A percentile compares a stretch with the other conserved stretches of the same genome.
These are phyloP conservation scores for Paracorniculantispora psalliotae DNA, from an alignment of 2,329 filamentous ascomycete genomes.

Conservation along the genomic window DNA sequence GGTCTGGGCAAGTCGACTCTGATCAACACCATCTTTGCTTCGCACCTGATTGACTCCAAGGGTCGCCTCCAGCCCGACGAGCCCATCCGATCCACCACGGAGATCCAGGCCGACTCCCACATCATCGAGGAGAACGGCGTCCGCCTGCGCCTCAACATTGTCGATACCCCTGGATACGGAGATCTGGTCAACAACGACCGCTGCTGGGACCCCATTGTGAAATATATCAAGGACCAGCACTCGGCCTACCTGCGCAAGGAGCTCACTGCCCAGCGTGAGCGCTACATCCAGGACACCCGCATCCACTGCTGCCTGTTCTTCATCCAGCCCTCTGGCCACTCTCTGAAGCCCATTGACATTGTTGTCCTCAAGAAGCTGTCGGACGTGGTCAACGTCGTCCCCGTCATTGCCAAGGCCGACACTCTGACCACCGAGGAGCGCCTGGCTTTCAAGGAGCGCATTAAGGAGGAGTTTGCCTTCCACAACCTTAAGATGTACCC, in stretches of 20 bases:
- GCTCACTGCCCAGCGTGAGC: constrained; percentile 96
- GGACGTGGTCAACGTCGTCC: constrained; percentile 98
- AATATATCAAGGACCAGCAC: constrained; percentile 99
- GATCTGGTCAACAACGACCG: constrained; percentile 99
- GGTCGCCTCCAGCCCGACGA: constrained; percentile 90
- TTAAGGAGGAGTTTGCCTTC: constrained; percentile 99
- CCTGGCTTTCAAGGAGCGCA: constrained; percentile 93
- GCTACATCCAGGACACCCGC: constrained; percentile 98
- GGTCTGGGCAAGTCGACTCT: constrained; percentile 97
- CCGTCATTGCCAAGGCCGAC: constrained; percentile 97
- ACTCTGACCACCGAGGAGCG: constrained; percentile 94
- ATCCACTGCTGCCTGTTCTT: constrained; percentile 99
- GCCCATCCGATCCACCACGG: constrained; percentile 89
- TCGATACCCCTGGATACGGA: constrained; percentile 96
- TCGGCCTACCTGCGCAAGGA: constrained; percentile 98
- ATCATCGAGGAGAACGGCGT: constrained; percentile 99
- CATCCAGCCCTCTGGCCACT: constrained; percentile 97
- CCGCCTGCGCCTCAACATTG: constrained; percentile 94
- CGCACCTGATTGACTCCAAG: constrained; percentile 98
- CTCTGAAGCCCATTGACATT: constrained; percentile 98
- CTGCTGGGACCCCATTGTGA: constrained; percentile 99
- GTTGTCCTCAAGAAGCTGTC: constrained; percentile 99
- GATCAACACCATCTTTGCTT: constrained; percentile 99
- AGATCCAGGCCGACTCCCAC: constrained; percentile 96
- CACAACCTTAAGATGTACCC: constrained; percentile 99